Conservation (phyloP, 345 rosid species). For the Balakata baccata region DNA sequence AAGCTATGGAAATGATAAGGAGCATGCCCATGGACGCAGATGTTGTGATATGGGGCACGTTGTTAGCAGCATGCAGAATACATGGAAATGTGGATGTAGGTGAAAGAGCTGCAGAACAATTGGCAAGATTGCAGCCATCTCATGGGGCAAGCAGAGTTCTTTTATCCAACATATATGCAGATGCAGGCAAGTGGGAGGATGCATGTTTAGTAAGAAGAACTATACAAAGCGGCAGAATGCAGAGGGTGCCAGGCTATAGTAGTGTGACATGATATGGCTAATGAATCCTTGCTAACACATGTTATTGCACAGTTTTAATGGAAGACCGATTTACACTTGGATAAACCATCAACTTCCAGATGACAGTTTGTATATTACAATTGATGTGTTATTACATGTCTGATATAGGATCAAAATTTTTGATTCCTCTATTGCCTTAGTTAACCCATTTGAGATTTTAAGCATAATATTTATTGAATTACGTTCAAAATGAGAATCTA, state of each 20-base stretch:
- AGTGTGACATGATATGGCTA: conserved; percentile 31
- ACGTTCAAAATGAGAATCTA: background rate
- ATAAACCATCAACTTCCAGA: background rate
- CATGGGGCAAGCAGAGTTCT: conserved; percentile 63
- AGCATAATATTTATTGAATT: background rate
- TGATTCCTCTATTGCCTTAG: background rate
- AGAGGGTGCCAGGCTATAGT: conserved; percentile 57
- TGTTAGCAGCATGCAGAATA: conserved; percentile 60
- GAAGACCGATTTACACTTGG: background rate
- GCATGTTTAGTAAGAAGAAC: conserved; percentile 49
- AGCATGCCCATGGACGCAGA: conserved; percentile 77
- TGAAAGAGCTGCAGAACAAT: conserved; percentile 54
- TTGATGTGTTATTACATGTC: background rate
- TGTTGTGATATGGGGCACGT: conserved; percentile 69
- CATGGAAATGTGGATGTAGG: conserved; percentile 61
- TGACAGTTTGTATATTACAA: background rate
- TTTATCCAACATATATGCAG: conserved; percentile 74
- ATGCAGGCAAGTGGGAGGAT: conserved; percentile 81
- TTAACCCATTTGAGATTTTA: background rate
- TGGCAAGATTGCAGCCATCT: conserved; percentile 57
- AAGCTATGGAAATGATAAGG: conserved; percentile 58
- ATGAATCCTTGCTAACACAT: background rate
- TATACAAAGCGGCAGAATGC: conserved; percentile 47
- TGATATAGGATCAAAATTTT: background rate
- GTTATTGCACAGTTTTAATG: no score